Percentiles rank a stretch among this genome's conserved stretches.
Conservation (phyloP, 495 filamentous ascomycete genomes). For the Aspergillus heteromorphus region DNA sequence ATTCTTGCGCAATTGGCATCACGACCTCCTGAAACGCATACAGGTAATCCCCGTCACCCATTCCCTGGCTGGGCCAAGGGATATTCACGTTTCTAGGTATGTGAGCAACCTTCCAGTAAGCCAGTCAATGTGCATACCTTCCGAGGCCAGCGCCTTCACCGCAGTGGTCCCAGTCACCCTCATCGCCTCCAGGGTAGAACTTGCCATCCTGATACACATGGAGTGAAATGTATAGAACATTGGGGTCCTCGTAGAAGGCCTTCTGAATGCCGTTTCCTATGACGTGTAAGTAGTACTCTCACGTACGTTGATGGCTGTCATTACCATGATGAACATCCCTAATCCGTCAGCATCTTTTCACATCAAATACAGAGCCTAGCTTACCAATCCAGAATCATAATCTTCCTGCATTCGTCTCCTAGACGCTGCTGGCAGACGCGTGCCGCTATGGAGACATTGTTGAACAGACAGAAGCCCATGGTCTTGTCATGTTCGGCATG, state of each 20-base stretch:
- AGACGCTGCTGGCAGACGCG: constrained; percentile 73
- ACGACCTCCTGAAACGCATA: constrained; percentile 92
- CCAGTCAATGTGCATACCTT: constrained; percentile 34
- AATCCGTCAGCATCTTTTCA: constrained; percentile 21
- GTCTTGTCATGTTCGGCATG: constrained; percentile 81
- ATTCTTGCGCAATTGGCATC: constrained; percentile 95
- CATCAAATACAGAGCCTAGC: constrained; percentile 25
- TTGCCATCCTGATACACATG: constrained; percentile 76
- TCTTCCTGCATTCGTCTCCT: constrained; percentile 73
- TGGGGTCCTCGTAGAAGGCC: constrained; percentile 90
- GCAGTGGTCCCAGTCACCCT: constrained; percentile 71
- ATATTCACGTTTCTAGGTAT: constrained; percentile 80
- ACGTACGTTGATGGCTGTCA: not conserved
- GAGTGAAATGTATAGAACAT: constrained; percentile 93
- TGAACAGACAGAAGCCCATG: constrained; percentile 95
- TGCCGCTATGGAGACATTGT: constrained; percentile 90
- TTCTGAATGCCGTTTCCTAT: constrained; percentile 93
- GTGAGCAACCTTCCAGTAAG: constrained; percentile 9
- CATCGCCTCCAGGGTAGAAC: constrained; percentile 79
- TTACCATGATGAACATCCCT: constrained; percentile 61
- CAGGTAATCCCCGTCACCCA: constrained; percentile 97
- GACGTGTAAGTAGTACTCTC: constrained; percentile 14
- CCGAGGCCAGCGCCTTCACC: constrained; percentile 71
- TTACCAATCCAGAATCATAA: constrained; percentile 94
- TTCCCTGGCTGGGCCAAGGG: constrained; percentile 84